Base-by-base conservation (phyloP, 768 basidiomycete species). In the Mycena vitilis region DNA sequence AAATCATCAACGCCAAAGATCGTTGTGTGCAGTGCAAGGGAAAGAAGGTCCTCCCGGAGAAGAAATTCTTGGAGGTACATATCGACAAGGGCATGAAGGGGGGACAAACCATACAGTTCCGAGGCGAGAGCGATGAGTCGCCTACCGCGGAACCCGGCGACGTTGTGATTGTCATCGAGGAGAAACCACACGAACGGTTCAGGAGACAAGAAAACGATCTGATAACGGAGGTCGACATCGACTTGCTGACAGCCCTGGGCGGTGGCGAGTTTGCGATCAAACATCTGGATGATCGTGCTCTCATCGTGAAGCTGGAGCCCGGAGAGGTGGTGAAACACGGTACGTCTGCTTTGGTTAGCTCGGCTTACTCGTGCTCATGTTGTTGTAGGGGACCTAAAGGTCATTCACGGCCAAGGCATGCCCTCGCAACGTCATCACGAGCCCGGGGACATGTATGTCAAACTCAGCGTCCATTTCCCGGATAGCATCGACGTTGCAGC, bases 21-120 rank as follows among this genome's bases (percentile, higher is more conserved):
- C 87, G 92, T 67, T 99, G 98, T 88, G 87, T 89, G 78, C 84
- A 83, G 40, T 99, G 98, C 87, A 94, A 93, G 79, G 98, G 95
- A 72, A 98, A 97, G 87, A 99, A 99, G 85, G 91, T 93, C 61
- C 67, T 93, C 48, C 89, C 93, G 44, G 98, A 99, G 81, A 95
- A 97, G 81, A 99, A 99, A 83, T 91, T 98, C 68, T 83, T 99
- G 75, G 98, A 99, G 81, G 97, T 99, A 44, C 94, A 96, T 78
- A 92, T 98, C 85, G 96, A 98, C 87, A 96, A 95, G 85, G 96
- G 96, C 59, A 98, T 98, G 96, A 94, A 93, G 82, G 91, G 92
- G 63, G 95, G 95, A 13, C 94, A 97, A 80, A 95, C 93, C 0
- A 93, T 97, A 75, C 87, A 86, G 61, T 98, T 97, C 82, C 78